Evolutionary conservation across 2,329 filamentous ascomycete species (phyloP).

Genomic region (Cladosporium colombiae): DNA sequence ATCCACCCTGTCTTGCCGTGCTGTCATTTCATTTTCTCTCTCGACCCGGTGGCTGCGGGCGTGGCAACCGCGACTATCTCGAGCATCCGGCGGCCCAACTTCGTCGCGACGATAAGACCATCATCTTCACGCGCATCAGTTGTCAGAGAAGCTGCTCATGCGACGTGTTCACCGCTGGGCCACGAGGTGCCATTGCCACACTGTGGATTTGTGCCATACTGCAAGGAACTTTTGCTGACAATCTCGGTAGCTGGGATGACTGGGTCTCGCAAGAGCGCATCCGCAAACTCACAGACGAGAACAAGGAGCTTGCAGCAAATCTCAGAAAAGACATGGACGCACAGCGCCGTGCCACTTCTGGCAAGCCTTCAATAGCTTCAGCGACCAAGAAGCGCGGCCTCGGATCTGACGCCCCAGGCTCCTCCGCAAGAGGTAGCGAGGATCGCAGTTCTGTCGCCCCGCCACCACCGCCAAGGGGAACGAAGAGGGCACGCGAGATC

Average conservation of each 20-base stretch:
- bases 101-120: not conserved
- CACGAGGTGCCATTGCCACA: not conserved
- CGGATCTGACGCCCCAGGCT: slow-evolving; percentile 54
- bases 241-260: slow-evolving; percentile 77
- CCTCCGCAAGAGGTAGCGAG: slow-evolving; percentile 70
- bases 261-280: slow-evolving; percentile 95
- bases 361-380: slow-evolving; percentile 44
- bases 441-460: slow-evolving; percentile 68
- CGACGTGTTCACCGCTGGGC: not conserved
- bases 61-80: not conserved
- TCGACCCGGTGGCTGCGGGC: not conserved
- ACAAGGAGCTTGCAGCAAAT: slow-evolving; percentile 81
- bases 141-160: not conserved
- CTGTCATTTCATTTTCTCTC: not conserved
- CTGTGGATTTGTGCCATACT: not conserved
- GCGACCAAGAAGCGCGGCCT: slow-evolving; percentile 56
- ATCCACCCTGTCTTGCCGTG: not conserved
- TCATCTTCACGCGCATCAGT: not conserved
- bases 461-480: slow-evolving; percentile 61
- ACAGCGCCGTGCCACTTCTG: slow-evolving; percentile 51
- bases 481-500: slow-evolving; percentile 74
- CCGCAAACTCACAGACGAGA: slow-evolving; percentile 91
- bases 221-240: slow-evolving; percentile 11
- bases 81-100: not conserved
- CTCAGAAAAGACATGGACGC: slow-evolving; percentile 68